Percentiles rank a stretch among this genome's conserved stretches.
Conservation (phyloP, 257 asterid species). For the Petunia axillaris region DNA sequence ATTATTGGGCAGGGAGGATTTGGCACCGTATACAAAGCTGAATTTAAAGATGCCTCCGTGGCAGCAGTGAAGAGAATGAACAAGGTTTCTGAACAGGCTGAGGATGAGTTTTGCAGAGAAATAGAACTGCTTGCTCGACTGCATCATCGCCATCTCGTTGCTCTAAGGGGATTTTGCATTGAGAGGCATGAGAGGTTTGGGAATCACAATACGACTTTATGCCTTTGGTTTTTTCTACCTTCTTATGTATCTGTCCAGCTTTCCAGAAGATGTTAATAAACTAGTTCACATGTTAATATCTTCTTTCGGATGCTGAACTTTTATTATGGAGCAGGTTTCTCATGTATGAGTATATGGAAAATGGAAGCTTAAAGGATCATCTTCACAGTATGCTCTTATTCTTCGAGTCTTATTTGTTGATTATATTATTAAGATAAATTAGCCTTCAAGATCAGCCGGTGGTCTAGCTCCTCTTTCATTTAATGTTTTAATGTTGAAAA, state of each 20-base stretch:
- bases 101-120: conserved; percentile 87
- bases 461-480: no score
- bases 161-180: conserved; percentile 86
- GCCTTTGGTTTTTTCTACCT: background rate
- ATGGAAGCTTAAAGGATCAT: conserved; percentile 94
- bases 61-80: conserved; percentile 93
- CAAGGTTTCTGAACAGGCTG: conserved; percentile 85
- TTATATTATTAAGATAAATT: conserved; percentile 9
- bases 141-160: conserved; percentile 95
- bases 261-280: background rate
- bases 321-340: conserved; percentile 64
- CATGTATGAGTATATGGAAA: conserved; percentile 82
- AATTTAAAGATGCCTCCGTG: conserved; percentile 64
- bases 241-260: background rate
- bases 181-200: conserved; percentile 71
- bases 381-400: conserved; percentile 65
- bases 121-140: conserved; percentile 91
- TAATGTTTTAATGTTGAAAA: background rate
- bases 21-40: conserved; percentile 84
- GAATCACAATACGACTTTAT: background rate
- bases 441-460: background rate
- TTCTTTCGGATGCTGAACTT: background rate
- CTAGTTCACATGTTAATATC: conserved; percentile 1
- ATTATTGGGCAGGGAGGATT: conserved; percentile 94
- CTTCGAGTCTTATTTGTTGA: conserved; percentile 5